These are phyloP conservation scores for Sporobolomyces phaffii DNA, from an alignment of 768 basidiomycete species.

Conservation along the genomic window DNA sequence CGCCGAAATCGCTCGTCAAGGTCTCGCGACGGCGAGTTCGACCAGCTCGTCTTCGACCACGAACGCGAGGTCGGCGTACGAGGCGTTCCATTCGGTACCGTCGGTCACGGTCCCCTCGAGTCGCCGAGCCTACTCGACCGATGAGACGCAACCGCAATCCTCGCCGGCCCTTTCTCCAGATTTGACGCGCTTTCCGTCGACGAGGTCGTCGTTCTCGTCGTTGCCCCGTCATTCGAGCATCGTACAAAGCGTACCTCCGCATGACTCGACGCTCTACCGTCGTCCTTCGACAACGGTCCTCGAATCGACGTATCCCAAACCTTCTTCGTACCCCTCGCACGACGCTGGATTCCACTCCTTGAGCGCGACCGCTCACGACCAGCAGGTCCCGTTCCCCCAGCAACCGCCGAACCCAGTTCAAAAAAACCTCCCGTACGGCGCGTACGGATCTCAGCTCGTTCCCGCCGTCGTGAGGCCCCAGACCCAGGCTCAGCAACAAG, in stretches of 20 bases:
- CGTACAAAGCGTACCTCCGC: too few relatives aligned
- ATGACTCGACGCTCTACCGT: too few relatives aligned
- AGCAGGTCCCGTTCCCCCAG: not conserved
- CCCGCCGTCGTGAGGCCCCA: slow-evolving; percentile 9
- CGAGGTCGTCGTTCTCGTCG: too few relatives aligned
- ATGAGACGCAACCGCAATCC: too few relatives aligned
- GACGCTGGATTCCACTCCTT: not conserved
- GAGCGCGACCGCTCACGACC: not conserved
- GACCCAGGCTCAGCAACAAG: slow-evolving; percentile 9
- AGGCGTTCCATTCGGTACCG: slow-evolving; percentile 69
- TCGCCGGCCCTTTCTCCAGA: too few relatives aligned
- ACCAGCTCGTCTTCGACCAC: not conserved
- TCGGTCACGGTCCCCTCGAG: slow-evolving; percentile 33
- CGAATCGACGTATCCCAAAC: not conserved
- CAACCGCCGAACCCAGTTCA: not conserved
- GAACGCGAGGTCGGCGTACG: slow-evolving; percentile 53
- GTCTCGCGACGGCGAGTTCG: not conserved
- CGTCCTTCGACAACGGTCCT: too few relatives aligned
- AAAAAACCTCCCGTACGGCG: not conserved
- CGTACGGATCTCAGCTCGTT: not conserved
- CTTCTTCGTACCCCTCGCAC: not conserved
- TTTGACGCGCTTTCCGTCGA: too few relatives aligned
- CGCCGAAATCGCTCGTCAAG: slow-evolving; percentile 38
- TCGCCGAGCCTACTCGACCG: too few relatives aligned
- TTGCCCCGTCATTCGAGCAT: too few relatives aligned